Percentiles rank a stretch among this genome's conserved stretches.
phyloP scores from a whole-genome alignment of 2,329 filamentous ascomycete species.

The Verticillium dahliae region DNA sequence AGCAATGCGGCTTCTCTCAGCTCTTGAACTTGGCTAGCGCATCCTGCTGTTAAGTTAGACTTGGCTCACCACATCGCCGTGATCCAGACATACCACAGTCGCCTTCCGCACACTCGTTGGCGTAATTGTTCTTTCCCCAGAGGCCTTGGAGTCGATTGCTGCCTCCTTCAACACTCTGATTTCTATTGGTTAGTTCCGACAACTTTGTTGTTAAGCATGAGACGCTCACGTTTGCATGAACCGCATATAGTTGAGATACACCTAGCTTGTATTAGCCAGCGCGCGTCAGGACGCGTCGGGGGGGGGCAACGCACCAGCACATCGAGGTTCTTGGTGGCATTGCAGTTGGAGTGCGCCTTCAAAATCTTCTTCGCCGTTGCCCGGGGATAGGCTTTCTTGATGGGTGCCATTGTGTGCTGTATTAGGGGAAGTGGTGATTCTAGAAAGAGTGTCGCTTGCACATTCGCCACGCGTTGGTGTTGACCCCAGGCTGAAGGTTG shows the following conservation, averaged over 20 bases:
- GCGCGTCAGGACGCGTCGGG: slow-evolving; percentile 18
- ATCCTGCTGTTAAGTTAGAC: slow-evolving; percentile 35
- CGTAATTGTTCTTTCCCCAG: slow-evolving; percentile 67
- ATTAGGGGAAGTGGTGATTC: background rate
- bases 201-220: slow-evolving; percentile 3
- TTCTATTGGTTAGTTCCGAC: background rate
- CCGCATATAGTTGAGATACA: slow-evolving; percentile 77
- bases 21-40: slow-evolving; percentile 63
- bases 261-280: slow-evolving; percentile 40
- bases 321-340: slow-evolving; percentile 78
- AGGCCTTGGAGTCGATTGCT: slow-evolving; percentile 66
- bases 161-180: slow-evolving; percentile 72
- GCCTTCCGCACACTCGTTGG: slow-evolving; percentile 72
- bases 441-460: background rate
- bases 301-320: slow-evolving; percentile 56
- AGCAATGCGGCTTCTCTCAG: background rate
- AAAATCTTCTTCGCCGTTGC: slow-evolving; percentile 82
- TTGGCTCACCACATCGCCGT: background rate
- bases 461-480: background rate
- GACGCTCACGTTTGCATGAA: slow-evolving; percentile 61
- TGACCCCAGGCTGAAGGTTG: background rate
- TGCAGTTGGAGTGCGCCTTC: slow-evolving; percentile 79
- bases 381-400: slow-evolving; percentile 75
- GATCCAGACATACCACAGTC: slow-evolving; percentile 49
- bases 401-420: slow-evolving; percentile 45